A percentile compares a stretch with the other conserved stretches of the same genome.
Conservation (phyloP, 345 rosid species). For the Adansonia digitata region DNA sequence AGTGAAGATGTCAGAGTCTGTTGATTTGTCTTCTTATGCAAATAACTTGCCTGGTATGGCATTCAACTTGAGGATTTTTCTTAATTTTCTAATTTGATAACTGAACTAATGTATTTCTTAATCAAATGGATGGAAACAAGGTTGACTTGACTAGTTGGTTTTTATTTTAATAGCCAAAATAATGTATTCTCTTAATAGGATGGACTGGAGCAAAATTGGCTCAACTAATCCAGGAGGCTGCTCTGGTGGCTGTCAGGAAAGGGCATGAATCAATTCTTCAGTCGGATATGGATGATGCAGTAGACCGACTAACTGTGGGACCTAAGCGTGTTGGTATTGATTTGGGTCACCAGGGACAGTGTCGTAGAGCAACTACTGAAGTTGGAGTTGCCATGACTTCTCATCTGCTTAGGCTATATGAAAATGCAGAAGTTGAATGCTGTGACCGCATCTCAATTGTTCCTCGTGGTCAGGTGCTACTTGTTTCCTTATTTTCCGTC, state of each 20-base stretch:
- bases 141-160: slow-evolving; percentile 51
- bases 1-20: slow-evolving; percentile 91
- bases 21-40: slow-evolving; percentile 75
- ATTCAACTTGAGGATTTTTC: slow-evolving; percentile 16
- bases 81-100: slow-evolving; percentile 11
- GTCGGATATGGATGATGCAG: slow-evolving; percentile 87
- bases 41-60: slow-evolving; percentile 79
- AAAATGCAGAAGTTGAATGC: slow-evolving; percentile 69
- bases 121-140: slow-evolving; percentile 78
- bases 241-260: slow-evolving; percentile 90
- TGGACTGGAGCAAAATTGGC: slow-evolving; percentile 93
- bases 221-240: slow-evolving; percentile 90
- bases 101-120: slow-evolving; percentile 20
- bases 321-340: slow-evolving; percentile 76
- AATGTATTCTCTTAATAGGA: slow-evolving; percentile 40
- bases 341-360: slow-evolving; percentile 79
- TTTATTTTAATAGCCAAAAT: slow-evolving; percentile 17
- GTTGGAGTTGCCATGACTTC: slow-evolving; percentile 88
- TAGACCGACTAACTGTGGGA: slow-evolving; percentile 93
- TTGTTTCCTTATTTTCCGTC: slow-evolving; percentile 22
- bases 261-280: slow-evolving; percentile 63
- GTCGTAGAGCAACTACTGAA: slow-evolving; percentile 89
- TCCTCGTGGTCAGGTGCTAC: slow-evolving; percentile 83
- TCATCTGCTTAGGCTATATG: slow-evolving; percentile 70
- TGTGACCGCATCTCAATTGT: slow-evolving; percentile 85